phyloP scores from a whole-genome alignment of 1,139 yeast species.

The Debaryomyces nepalensis region DNA sequence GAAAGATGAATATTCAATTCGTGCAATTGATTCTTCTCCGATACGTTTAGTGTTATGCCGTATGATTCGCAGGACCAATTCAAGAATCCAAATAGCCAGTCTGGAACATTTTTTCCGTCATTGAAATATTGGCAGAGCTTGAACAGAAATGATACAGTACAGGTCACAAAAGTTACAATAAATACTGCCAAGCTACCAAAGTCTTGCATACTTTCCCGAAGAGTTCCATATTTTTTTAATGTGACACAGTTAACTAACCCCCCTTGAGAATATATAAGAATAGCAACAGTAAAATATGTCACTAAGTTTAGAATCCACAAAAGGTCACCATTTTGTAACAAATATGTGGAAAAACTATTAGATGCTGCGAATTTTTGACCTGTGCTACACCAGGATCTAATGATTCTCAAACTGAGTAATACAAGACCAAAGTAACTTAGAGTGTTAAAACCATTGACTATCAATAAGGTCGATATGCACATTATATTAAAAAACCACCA shows the following conservation, averaged over 20 bases:
- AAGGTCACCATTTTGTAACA: constrained; percentile 37
- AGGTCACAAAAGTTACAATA: constrained; percentile 42
- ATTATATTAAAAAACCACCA: constrained; percentile 83
- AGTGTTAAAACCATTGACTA: constrained; percentile 18
- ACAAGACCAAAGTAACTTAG: constrained; percentile 30
- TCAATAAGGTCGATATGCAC: constrained; percentile 20
- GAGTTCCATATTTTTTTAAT: constrained; percentile 10
- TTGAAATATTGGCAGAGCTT: constrained; percentile 59
- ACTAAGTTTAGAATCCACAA: constrained; percentile 56
- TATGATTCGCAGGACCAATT: constrained; percentile 35
- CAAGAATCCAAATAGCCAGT: constrained; percentile 34
- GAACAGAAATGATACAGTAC: constrained; percentile 53
- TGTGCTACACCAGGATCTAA: constrained; percentile 88
- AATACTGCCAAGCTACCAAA: constrained; percentile 40
- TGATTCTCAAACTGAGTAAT: constrained; percentile 53
- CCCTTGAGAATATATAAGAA: constrained; percentile 36
- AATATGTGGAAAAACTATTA: constrained; percentile 49
- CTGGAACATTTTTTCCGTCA: constrained; percentile 58
- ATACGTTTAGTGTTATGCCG: constrained; percentile 20
- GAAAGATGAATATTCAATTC: constrained; percentile 34
- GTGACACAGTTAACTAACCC: constrained; percentile 22
- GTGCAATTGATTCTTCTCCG: constrained; percentile 28
- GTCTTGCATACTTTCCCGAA: constrained; percentile 21
- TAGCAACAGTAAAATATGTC: constrained; percentile 39
- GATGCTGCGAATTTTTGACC: constrained; percentile 76